Evolutionary conservation across 805 yeast species (phyloP).

Genomic region (Kluyveromyces dobzhanskii): DNA sequence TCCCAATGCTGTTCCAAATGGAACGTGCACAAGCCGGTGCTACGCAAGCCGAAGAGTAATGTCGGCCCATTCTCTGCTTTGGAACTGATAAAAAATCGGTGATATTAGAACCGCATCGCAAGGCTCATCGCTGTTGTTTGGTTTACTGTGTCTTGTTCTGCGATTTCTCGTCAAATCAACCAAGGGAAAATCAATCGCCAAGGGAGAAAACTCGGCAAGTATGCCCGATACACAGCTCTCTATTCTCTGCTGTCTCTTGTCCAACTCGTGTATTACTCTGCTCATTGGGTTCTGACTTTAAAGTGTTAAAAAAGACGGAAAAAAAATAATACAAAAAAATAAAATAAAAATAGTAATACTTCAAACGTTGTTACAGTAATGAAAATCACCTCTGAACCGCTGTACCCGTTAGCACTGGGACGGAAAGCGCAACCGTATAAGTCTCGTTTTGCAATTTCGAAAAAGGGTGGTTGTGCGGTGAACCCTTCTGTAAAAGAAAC

Average conservation of each 20-base stretch:
- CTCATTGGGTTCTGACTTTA: too few relatives aligned
- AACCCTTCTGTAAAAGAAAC: too few relatives aligned
- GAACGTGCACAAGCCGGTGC: neutral
- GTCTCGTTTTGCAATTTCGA: too few relatives aligned
- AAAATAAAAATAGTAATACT: too few relatives aligned
- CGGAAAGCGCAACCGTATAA: too few relatives aligned
- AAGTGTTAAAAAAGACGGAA: too few relatives aligned
- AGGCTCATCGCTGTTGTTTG: neutral
- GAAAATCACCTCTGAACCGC: too few relatives aligned
- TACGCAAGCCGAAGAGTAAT: slow-evolving; percentile 1
- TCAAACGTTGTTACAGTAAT: too few relatives aligned
- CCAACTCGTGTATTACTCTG: neutral
- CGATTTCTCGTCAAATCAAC: neutral
- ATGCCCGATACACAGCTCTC: slow-evolving; percentile 1
- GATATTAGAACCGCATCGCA: neutral
- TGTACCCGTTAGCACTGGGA: too few relatives aligned
- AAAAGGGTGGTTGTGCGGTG: too few relatives aligned
- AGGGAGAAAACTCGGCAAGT: neutral
- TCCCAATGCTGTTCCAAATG: slow-evolving; percentile 26
- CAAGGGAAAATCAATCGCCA: slow-evolving; percentile 1
- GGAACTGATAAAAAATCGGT: slow-evolving; percentile 1
- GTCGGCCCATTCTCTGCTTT: slow-evolving; percentile 1
- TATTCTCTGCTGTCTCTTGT: slow-evolving; percentile 2
- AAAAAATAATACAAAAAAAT: too few relatives aligned
- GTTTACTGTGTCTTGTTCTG: neutral